phyloP scores from a whole-genome alignment of 2,329 filamentous ascomycete species.

The Magnaporthiopsis incrustans region DNA sequence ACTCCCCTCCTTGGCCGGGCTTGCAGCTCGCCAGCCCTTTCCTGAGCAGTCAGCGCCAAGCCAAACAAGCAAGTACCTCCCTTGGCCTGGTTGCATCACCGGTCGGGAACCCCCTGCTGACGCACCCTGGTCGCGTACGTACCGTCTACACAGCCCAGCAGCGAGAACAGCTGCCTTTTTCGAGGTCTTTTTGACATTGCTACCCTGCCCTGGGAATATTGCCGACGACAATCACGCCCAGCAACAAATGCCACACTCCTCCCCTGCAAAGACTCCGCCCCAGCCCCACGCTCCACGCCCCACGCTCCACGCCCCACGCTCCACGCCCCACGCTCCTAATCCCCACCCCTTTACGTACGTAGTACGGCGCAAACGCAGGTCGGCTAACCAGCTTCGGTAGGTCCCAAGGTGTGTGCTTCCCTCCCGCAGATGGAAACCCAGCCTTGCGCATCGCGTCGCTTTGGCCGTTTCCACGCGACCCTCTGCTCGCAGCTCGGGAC shows the following conservation, averaged over 20 bases:
- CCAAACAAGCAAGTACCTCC: neutral
- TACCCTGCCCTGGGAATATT: neutral
- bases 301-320: neutral
- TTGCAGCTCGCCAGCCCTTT: neutral
- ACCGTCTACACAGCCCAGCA: neutral
- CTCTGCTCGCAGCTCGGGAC: neutral
- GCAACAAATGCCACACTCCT: neutral
- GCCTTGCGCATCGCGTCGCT: neutral
- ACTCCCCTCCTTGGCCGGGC: too few relatives aligned
- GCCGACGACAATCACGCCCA: neutral
- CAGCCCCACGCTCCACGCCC: neutral
- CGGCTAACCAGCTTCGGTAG: neutral
- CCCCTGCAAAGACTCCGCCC: neutral
- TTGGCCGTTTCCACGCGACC: neutral
- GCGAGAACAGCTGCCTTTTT: neutral
- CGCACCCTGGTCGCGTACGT: neutral
- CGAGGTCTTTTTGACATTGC: neutral
- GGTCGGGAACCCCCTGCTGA: neutral
- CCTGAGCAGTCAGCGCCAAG: neutral
- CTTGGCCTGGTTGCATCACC: neutral
- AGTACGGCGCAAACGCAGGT: too few relatives aligned
- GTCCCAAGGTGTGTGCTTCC: neutral
- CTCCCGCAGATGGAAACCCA: neutral
- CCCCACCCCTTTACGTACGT: neutral
- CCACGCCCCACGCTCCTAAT: neutral